Evolutionary conservation across 331 rosid genomes (phyloP).

Genomic region (Quercus phellos): DNA sequence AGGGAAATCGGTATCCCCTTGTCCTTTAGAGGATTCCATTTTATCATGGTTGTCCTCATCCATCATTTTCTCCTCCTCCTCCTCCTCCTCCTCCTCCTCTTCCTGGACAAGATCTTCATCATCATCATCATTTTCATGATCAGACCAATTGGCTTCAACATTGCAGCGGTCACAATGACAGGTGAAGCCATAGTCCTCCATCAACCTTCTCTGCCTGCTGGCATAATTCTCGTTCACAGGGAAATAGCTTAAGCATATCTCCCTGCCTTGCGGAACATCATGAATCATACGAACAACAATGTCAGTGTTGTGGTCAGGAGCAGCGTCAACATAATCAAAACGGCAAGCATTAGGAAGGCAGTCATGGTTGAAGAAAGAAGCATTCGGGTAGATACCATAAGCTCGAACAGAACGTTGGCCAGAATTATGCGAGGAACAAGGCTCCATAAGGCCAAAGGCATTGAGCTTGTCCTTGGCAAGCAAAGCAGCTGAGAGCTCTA

Average conservation of each 20-base stretch:
- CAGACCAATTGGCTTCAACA: constrained; percentile 71
- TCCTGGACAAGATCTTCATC: constrained; percentile 35
- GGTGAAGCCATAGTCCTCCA: constrained; percentile 71
- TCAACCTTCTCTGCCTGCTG: constrained; percentile 61
- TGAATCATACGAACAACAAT: constrained; percentile 65
- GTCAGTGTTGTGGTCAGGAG: constrained; percentile 42
- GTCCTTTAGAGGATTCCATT: constrained; percentile 24
- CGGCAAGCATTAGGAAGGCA: constrained; percentile 93
- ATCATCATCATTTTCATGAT: constrained; percentile 33
- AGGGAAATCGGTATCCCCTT: constrained; percentile 52
- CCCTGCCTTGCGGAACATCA: constrained; percentile 77
- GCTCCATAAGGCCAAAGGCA: constrained; percentile 79
- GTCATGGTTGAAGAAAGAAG: constrained; percentile 77
- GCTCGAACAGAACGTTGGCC: constrained; percentile 64
- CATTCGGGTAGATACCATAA: constrained; percentile 63
- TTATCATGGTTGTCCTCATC: constrained; percentile 45
- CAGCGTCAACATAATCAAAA: constrained; percentile 61
- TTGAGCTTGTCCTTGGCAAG: constrained; percentile 69
- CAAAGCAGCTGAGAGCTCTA: constrained; percentile 48
- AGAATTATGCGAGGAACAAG: constrained; percentile 35
- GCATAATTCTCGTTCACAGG: constrained; percentile 62
- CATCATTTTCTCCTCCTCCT: constrained; percentile 20
- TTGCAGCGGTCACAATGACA: constrained; percentile 78
- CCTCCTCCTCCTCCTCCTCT: constrained; percentile 18
- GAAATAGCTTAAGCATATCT: constrained; percentile 78